These are phyloP conservation scores for Kazachstania bromeliacearum DNA, from an alignment of 805 yeast species.

Conservation along the genomic window DNA sequence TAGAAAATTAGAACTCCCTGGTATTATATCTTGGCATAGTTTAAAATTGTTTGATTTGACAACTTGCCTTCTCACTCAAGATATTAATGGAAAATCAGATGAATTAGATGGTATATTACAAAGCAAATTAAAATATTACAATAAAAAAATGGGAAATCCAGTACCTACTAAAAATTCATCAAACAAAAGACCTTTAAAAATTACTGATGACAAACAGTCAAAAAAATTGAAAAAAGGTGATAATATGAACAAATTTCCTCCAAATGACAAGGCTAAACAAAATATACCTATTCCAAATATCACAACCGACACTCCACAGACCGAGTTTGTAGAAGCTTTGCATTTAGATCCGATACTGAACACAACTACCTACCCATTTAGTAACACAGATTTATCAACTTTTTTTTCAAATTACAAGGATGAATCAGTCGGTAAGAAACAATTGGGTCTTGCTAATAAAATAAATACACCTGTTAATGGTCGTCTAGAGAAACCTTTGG, in stretches of 20 bases:
- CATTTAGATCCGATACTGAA: slow-evolving; percentile 27
- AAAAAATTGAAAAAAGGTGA: neutral
- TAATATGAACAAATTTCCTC: no score
- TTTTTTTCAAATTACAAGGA: slow-evolving; percentile 5
- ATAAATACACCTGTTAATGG: neutral
- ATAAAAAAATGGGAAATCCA: slow-evolving; percentile 3
- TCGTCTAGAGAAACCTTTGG: no score
- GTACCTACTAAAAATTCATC: neutral
- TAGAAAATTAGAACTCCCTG: slow-evolving; percentile 46
- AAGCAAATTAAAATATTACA: slow-evolving; percentile 22
- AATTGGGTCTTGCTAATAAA: neutral
- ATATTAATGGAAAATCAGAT: slow-evolving; percentile 32
- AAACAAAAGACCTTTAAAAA: neutral
- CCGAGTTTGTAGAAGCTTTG: slow-evolving; percentile 21
- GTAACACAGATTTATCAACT: slow-evolving; percentile 16
- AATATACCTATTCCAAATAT: neutral
- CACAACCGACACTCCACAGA: neutral
- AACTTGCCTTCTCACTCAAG: slow-evolving; percentile 51
- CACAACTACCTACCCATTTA: slow-evolving; percentile 13
- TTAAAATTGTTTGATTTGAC: slow-evolving; percentile 49
- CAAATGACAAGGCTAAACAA: neutral
- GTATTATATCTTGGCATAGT: slow-evolving; percentile 50
- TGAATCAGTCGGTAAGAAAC: neutral
- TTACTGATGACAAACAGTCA: neutral
- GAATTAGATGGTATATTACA: slow-evolving; percentile 24